A percentile compares a stretch with the other conserved stretches of the same genome.
Conservation (phyloP, 78 protist genomes). For the Anaeramoeba flamelloides region DNA sequence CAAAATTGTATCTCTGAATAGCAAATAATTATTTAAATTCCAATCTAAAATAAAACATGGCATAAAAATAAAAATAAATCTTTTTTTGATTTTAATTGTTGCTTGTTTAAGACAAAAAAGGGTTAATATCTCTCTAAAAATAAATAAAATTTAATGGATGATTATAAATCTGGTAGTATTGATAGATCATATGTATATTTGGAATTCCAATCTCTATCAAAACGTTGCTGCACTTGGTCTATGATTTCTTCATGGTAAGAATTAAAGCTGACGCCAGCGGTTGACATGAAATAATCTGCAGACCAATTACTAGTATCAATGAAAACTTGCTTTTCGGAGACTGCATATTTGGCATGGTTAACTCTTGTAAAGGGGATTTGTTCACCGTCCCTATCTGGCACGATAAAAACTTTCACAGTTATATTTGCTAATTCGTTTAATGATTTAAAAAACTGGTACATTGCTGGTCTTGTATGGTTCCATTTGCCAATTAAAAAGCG, state of each 20-base stretch:
- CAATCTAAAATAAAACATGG: too few species aligned
- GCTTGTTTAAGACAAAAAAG: too few species aligned
- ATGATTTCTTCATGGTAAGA: not conserved
- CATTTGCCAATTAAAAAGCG: constrained; percentile 38
- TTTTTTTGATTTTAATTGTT: too few species aligned
- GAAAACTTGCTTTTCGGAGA: constrained; percentile 37
- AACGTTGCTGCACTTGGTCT: not conserved
- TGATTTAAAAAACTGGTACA: constrained; percentile 28
- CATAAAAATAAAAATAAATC: too few species aligned
- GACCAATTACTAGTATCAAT: constrained; percentile 54
- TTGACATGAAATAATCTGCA: constrained; percentile 33
- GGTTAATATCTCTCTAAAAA: too few species aligned
- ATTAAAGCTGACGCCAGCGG: constrained; percentile 11
- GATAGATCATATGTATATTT: not conserved
- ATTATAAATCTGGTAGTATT: too few species aligned
- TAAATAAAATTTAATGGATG: too few species aligned
- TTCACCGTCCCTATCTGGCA: constrained; percentile 18
- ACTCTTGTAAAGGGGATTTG: constrained; percentile 53
- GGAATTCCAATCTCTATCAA: constrained; percentile 9
- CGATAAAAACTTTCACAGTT: constrained; percentile 33
- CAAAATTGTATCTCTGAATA: too few species aligned
- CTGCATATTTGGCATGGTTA: constrained; percentile 63
- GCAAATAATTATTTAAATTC: too few species aligned
- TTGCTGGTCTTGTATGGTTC: constrained; percentile 34
- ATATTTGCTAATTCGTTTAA: constrained; percentile 27